Conservation (phyloP, 257 asterid genomes). For the Solanum piurae region DNA sequence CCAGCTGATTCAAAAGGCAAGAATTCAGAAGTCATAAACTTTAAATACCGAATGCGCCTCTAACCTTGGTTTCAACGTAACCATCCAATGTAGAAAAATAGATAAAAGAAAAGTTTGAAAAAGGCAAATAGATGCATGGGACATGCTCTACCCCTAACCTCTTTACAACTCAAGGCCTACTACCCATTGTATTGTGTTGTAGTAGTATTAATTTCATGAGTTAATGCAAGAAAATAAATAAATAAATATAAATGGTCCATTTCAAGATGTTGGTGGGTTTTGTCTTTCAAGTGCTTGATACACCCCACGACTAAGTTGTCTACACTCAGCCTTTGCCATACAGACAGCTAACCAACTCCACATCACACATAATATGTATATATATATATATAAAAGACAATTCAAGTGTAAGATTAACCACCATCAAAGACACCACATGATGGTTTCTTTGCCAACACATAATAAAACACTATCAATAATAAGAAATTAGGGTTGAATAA, state of each 20-base stretch:
- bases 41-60: neutral
- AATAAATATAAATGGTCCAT: constrained; percentile 3
- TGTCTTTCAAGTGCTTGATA: constrained; percentile 15
- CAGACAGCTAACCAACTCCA: constrained; percentile 21
- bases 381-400: no score
- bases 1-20: neutral
- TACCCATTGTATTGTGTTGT: neutral
- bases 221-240: neutral
- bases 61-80: neutral
- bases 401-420: neutral
- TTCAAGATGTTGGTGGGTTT: constrained; percentile 30
- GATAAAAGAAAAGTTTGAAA: neutral
- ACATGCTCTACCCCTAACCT: neutral
- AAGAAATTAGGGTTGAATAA: neutral
- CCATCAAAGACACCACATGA: neutral
- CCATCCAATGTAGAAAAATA: neutral
- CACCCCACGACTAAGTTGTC: constrained; percentile 11
- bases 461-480: no score
- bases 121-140: neutral
- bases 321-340: constrained; percentile 5
- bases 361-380: neutral
- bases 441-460: neutral
- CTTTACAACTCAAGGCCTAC: constrained; percentile 1
- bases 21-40: neutral
- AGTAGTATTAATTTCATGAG: neutral